phyloP scores from a whole-genome alignment of 306 rosid species.

The Fragaria nilgerrensis region DNA sequence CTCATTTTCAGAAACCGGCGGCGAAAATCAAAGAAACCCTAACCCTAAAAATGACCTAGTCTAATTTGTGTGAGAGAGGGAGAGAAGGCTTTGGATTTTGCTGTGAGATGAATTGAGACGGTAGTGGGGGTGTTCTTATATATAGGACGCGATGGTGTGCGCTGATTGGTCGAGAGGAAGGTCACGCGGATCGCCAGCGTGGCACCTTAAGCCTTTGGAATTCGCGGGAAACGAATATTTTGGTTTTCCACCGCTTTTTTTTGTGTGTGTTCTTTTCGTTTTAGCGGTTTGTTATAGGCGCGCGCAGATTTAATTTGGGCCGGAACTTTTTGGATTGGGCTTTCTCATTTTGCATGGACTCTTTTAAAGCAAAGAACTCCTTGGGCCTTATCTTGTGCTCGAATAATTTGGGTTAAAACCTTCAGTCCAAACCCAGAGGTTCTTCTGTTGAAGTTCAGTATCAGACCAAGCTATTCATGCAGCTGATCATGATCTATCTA shows the following conservation, averaged over 20 bases:
- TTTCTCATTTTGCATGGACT: too few species aligned
- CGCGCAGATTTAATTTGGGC: neutral
- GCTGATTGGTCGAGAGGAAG: slow-evolving; percentile 13
- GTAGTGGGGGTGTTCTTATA: neutral
- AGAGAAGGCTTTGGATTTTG: neutral
- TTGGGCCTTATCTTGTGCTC: too few species aligned
- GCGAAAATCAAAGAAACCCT: slow-evolving; percentile 18
- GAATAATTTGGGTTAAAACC: neutral
- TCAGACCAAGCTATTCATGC: too few species aligned
- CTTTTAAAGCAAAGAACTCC: too few species aligned
- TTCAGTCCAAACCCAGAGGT: neutral
- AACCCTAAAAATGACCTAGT: slow-evolving; percentile 32
- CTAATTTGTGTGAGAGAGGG: neutral
- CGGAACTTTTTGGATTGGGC: neutral
- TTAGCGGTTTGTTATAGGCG: slow-evolving; percentile 2
- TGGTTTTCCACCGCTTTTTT: neutral
- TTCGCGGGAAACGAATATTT: slow-evolving; percentile 34
- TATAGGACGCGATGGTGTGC: slow-evolving; percentile 25
- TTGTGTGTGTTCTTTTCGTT: neutral
- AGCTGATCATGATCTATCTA: too few species aligned
- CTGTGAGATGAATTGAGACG: fast-evolving
- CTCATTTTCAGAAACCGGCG: slow-evolving; percentile 42
- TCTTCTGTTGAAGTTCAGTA: neutral
- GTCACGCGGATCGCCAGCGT: slow-evolving; percentile 36
- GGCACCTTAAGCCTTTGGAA: neutral